Percentiles rank a stretch among this genome's conserved stretches.
phyloP scores from a whole-genome alignment of 1,139 yeast genomes.

The Hemisphaericaspora lyxosophila region DNA sequence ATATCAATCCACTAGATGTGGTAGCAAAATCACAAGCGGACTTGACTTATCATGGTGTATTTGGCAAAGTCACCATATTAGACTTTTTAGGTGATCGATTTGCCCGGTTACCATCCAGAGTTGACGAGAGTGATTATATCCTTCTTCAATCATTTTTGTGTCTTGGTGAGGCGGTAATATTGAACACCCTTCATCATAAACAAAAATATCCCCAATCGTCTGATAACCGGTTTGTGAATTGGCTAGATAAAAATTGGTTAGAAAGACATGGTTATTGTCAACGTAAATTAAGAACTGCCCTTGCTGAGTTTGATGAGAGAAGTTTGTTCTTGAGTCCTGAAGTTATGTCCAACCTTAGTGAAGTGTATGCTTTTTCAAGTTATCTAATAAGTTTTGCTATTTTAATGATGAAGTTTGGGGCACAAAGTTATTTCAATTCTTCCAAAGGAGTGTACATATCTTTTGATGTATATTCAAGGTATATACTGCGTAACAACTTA shows the following conservation, averaged over 20 bases:
- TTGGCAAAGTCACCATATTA: constrained; percentile 13
- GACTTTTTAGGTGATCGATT: constrained; percentile 15
- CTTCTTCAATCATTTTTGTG: constrained; percentile 15
- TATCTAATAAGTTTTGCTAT: constrained; percentile 19
- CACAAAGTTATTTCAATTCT: constrained; percentile 21
- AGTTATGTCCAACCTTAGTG: constrained; percentile 14
- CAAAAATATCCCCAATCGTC: constrained; percentile 3
- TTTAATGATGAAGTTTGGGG: constrained; percentile 22
- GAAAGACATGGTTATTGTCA: constrained; percentile 20
- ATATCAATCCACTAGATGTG: constrained; percentile 5
- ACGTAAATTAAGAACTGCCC: constrained; percentile 9
- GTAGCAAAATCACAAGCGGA: constrained; percentile 10
- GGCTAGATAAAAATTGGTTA: constrained; percentile 16
- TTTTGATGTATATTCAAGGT: constrained; percentile 13
- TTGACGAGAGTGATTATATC: constrained; percentile 1
- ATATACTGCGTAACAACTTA: constrained; percentile 9
- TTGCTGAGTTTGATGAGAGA: constrained; percentile 8
- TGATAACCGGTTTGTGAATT: constrained; percentile 6
- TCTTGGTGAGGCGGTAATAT: constrained; percentile 21
- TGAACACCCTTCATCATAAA: constrained; percentile 14
- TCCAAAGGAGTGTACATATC: constrained; percentile 15
- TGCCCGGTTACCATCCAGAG: constrained; percentile 2
- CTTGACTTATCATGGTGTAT: constrained; percentile 14
- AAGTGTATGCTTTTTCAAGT: constrained; percentile 19
- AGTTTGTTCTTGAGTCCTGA: constrained; percentile 4